These are phyloP conservation scores for Capsicum baccatum DNA, from an alignment of 257 asterid genomes.

Conservation along the genomic window DNA sequence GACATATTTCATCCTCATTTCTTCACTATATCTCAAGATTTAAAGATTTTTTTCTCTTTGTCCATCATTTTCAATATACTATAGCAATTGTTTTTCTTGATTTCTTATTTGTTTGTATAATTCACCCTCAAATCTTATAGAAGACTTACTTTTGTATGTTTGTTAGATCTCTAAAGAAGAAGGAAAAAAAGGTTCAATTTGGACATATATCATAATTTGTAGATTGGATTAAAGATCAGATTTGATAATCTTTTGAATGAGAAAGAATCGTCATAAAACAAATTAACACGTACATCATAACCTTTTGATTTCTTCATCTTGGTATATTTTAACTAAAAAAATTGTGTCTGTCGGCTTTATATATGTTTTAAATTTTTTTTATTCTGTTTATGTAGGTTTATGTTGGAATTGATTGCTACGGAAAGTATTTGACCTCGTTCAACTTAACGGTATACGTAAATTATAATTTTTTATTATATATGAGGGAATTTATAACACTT, in stretches of 20 bases:
- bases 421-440: no score
- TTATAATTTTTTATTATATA: no score
- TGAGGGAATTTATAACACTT: no score
- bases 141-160: not conserved
- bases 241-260: not conserved
- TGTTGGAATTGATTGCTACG: no score
- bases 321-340: no score
- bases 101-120: not conserved
- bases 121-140: not conserved
- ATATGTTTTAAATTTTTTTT: not conserved
- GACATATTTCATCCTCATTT: not conserved
- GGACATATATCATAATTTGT: not conserved
- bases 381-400: no score
- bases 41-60: not conserved
- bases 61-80: not conserved
- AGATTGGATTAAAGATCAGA: no score
- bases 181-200: not conserved
- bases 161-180: not conserved
- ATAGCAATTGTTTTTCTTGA: not conserved
- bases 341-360: not conserved
- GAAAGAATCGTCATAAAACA: not conserved
- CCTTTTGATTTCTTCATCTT: not conserved
- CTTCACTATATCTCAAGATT: not conserved
- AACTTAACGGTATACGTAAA: no score
- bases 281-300: not conserved